Base-by-base conservation (phyloP, 306 rosid species). In the Trifolium subterraneum region DNA sequence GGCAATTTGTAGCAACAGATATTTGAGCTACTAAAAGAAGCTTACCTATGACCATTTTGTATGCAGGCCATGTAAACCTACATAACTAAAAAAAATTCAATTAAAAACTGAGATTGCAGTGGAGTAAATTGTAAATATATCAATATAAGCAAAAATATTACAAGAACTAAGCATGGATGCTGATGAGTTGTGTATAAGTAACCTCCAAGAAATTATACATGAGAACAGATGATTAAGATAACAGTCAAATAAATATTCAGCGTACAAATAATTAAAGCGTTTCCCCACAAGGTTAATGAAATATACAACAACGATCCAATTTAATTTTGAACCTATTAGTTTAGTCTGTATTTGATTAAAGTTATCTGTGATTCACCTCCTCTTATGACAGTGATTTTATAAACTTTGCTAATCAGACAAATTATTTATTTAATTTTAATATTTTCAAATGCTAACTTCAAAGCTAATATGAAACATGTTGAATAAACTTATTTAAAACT, bases 41-140 rank as follows among this genome's bases (percentile, higher is more conserved):
- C 87, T 86, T 74, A 89, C 98, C 91, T 86, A 20, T 83, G 86
- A 22, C 98, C 96, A 35, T 88, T 86, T 79, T 79, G 84, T 77
- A 93, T 77, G 84, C 98, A 91, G 29, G 98, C 93, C 98, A 93
- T 93, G 87, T 89, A 87, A 75, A 93, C 91, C 98, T 93, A 84
- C 81, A 80, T 45, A 41, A 70, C 10, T n/a, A 65, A n/a, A n/a
- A 56, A 67, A 61, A 1, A 69, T 59, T 54, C 67, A 54, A 61
- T 51, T 42, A 63, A 68, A 19, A 29, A 16, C 61, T 23, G 68
- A 77, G 44, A 71, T 70, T 70, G 39, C 31, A 56, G 15, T 23
- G 42, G 44, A 44, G 36, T 48, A 79, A 79, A 74, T 44, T 10
- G 52, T 22, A 64, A 61, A 68, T n/a, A n/a, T n/a, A n/a, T n/a